Conservation (phyloP, 1,284 basidiomycete genomes). For the Coniferiporia weirii region DNA sequence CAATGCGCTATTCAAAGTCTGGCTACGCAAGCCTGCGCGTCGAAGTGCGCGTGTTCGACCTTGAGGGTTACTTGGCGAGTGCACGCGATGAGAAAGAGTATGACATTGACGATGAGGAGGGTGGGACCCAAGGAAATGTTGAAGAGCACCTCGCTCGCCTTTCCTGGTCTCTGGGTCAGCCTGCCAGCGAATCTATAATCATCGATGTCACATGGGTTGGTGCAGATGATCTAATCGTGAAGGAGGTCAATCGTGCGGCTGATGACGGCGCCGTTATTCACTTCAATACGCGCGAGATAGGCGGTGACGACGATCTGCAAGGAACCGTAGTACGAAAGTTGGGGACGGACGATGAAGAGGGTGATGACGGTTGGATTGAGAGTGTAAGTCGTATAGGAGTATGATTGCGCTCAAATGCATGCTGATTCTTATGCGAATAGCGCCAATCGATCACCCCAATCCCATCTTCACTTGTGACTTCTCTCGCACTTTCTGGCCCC, state of each 20-base stretch:
- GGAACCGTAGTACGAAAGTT: slow-evolving; percentile 69
- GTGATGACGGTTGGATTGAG: slow-evolving; percentile 93
- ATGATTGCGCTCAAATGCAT: slow-evolving; percentile 5
- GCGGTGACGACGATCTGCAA: slow-evolving; percentile 25
- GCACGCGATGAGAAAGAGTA: not conserved
- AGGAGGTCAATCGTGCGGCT: slow-evolving; percentile 83
- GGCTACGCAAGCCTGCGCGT: slow-evolving; percentile 89
- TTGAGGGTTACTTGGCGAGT: slow-evolving; percentile 40
- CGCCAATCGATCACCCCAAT: slow-evolving; percentile 59
- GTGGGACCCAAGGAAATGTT: slow-evolving; percentile 28
- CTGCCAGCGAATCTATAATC: slow-evolving; percentile 65
- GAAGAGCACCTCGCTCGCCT: slow-evolving; percentile 44
- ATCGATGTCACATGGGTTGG: slow-evolving; percentile 85
- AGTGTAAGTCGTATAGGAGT: slow-evolving; percentile 38
- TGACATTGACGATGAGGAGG: slow-evolving; percentile 12
- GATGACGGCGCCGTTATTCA: slow-evolving; percentile 72
- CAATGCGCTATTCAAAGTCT: slow-evolving; percentile 89
- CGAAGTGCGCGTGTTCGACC: slow-evolving; percentile 77
- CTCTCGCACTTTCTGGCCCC: slow-evolving; percentile 33
- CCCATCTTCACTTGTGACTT: slow-evolving; percentile 35
- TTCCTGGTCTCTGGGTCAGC: slow-evolving; percentile 59
- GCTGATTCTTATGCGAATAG: slow-evolving; percentile 30
- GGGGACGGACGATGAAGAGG: slow-evolving; percentile 78
- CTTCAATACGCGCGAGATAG: slow-evolving; percentile 51
- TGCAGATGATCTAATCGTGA: slow-evolving; percentile 70